phyloP scores from a whole-genome alignment of 2,329 filamentous ascomycete species.

The Apiospora arundinis region DNA sequence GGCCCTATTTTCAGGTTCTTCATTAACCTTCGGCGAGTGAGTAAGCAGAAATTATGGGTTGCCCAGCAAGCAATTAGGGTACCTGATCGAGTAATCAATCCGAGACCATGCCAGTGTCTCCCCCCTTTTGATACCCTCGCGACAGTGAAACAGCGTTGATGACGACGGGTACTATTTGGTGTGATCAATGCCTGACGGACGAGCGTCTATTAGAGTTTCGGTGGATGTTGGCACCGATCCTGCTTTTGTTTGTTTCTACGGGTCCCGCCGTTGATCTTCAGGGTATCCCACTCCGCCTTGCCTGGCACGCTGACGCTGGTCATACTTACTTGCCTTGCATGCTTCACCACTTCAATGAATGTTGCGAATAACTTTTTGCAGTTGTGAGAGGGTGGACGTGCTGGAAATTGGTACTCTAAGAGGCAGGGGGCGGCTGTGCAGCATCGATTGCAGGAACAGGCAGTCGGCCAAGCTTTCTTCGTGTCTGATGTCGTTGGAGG shows the following conservation, averaged over 20 bases:
- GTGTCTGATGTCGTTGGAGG: not conserved
- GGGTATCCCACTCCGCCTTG: constrained; percentile 10
- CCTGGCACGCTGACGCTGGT: not conserved
- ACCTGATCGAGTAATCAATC: not conserved
- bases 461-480: constrained; percentile 2
- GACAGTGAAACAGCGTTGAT: constrained; percentile 2
- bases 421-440: constrained; percentile 8
- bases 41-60: not conserved
- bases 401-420: not conserved
- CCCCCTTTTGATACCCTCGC: constrained; percentile 3
- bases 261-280: constrained; percentile 14
- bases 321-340: not conserved
- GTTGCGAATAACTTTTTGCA: not conserved
- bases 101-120: not conserved
- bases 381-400: not conserved
- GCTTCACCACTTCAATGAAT: not conserved
- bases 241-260: constrained; percentile 5
- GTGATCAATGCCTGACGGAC: constrained; percentile 7
- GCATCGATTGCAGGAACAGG: constrained; percentile 2
- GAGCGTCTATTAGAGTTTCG: constrained; percentile 8
- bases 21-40: not conserved
- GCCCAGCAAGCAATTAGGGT: not conserved
- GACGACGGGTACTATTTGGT: not conserved
- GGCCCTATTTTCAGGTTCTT: not conserved
- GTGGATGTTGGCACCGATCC: constrained; percentile 18